Evolutionary conservation across 2,329 filamentous ascomycete genomes (phyloP).

Genomic region (Aspergillus flavus): DNA sequence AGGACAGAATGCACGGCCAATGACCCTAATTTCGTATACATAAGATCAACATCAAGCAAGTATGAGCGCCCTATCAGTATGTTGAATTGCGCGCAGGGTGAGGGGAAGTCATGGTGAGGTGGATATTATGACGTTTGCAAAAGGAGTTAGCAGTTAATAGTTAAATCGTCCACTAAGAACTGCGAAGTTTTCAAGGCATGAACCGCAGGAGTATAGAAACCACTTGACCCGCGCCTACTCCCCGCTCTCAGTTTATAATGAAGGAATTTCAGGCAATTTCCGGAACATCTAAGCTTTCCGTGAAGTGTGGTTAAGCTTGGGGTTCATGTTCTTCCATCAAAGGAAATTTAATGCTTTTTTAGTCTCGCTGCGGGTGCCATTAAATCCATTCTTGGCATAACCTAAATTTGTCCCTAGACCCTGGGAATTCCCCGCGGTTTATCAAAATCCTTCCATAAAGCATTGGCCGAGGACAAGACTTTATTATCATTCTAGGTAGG

Average conservation of each 20-base stretch:
- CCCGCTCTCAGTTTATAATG: too few species aligned
- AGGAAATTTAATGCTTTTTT: not conserved
- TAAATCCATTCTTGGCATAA: not conserved
- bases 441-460: too few species aligned
- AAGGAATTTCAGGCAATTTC: not conserved
- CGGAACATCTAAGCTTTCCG: not conserved
- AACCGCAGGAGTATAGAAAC: not conserved
- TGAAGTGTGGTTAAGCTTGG: not conserved
- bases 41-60: not conserved
- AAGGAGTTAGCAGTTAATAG: not conserved
- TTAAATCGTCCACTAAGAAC: not conserved
- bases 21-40: not conserved
- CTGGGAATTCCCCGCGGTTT: not conserved
- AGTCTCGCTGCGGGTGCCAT: not conserved
- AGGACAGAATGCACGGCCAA: not conserved
- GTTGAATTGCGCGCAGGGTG: not conserved
- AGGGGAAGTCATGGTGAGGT: not conserved
- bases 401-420: not conserved
- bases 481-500: too few species aligned
- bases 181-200: not conserved
- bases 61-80: not conserved
- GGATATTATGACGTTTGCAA: conserved; percentile 4
- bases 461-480: too few species aligned
- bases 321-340: not conserved
- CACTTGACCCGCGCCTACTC: not conserved